Evolutionary conservation across 169 alveolate species (phyloP), one percentile per base, ranked within the genome.

Genomic region (Eimeria falciformis): DNA sequence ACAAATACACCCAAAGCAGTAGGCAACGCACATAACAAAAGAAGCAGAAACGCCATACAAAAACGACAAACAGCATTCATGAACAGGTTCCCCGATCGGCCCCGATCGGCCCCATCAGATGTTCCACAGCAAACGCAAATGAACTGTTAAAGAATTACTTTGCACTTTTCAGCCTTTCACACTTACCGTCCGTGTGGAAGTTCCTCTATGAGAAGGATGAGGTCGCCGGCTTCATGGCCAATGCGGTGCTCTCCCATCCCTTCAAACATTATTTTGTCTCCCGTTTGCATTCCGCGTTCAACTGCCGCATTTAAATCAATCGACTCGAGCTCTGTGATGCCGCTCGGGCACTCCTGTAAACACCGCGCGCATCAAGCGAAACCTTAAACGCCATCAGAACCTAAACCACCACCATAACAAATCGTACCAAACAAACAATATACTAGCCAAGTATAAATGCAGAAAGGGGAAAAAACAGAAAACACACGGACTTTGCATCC

Each of bases 201-300:
- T 47, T 95, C 96, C 27, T 85, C 91, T 7, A 95, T 82, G 43
- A 68, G 93, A 3, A 95, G 37, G 7, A 93, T 65, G 23, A 95
- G 68, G 43, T 95, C 95, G 5, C 96, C 96, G 29, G 95, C 94
- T 25, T 95, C 96, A 27, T 91, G 93, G 40, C 93, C 92, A 6
- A 95, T 53, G 7, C 83, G 62, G 11, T 95, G 93, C 50, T 95
- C 96, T 12, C 95, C 96, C 56, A 93, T 88, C 12, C 95, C 96
- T 25, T 93, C 96, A 73, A 95, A 95, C 18, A 79, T 71, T 12
- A 93, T 91, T 43, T 91, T 83, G 37, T 95, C 95, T 45, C 96
- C 96, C 2, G 91, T 65, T 58, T 82, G 71, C 95, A 93, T 92
- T 58, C 96, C 96, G 40, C 95, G 37, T 21, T 95, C 96, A 17